Percentiles rank a stretch among this genome's conserved stretches.
Conservation (phyloP, 1,284 basidiomycete genomes). For the Tylopilus orsonianus region DNA sequence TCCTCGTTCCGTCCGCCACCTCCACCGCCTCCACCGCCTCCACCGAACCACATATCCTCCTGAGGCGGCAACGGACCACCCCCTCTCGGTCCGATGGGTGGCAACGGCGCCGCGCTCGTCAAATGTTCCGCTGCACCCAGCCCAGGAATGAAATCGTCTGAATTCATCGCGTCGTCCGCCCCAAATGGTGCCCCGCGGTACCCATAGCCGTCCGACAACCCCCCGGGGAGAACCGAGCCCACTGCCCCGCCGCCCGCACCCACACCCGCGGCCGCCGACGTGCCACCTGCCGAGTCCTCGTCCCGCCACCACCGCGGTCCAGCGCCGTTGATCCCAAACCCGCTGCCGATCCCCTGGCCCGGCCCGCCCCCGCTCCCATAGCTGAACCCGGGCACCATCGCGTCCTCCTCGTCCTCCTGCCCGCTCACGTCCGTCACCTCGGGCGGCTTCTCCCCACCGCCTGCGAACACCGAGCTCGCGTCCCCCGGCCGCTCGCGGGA, state of each 20-base stretch:
- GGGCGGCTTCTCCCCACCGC: constrained; percentile 77
- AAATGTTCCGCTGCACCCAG: constrained; percentile 28
- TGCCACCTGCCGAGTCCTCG: constrained; percentile 30
- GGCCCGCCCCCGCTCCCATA: constrained; percentile 19
- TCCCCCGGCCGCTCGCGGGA: constrained; percentile 83
- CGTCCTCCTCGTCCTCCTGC: constrained; percentile 75
- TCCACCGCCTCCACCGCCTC: constrained; percentile 14
- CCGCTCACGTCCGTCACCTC: constrained; percentile 55
- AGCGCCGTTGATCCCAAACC: constrained; percentile 17
- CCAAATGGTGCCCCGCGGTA: constrained; percentile 16
- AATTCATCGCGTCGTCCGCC: constrained; percentile 30
- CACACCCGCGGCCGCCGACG: neutral
- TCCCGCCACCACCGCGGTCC: constrained; percentile 39
- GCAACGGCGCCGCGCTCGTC: neutral
- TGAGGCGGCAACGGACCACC: no score
- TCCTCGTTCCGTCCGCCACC: constrained; percentile 28
- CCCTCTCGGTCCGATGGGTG: constrained; percentile 2
- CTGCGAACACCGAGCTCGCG: constrained; percentile 64
- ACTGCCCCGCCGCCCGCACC: neutral
- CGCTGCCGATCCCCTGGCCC: constrained; percentile 6
- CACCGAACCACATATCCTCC: no score
- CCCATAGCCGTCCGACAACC: constrained; percentile 19
- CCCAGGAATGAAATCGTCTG: constrained; percentile 57
- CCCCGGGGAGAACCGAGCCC: constrained; percentile 8
- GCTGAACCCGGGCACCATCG: constrained; percentile 64